Evolutionary conservation across 2,329 filamentous ascomycete species (phyloP), one percentile per base, ranked within the genome.

Genomic region (Stachybotrys echinatus): DNA sequence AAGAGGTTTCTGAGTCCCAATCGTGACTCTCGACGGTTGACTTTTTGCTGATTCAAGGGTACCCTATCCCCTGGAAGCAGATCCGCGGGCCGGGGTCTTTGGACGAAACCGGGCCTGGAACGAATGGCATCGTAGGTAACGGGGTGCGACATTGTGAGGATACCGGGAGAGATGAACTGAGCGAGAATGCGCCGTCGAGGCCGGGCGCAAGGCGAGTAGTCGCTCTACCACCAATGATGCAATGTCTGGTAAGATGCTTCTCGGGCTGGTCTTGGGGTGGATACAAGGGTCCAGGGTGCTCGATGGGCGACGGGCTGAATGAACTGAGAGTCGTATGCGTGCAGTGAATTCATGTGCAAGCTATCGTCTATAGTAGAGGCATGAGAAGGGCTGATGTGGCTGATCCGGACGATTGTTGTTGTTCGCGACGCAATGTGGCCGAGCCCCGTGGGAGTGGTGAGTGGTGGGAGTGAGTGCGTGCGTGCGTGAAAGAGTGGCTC

Each of bases 1-100:
- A 83, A 82, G 8, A 83, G 68, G 53, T 65, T 74, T 48, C 75
- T 69, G 45, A 82, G 60, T 4, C 74, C 77, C 47, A 81, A 58
- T 51, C 70, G 75, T 17, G 79, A 81, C 52, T 80, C 78, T 53
- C 78, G 68, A 59, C 68, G 74, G 49, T 60, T 62, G 21, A 72
- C 56, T 55, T 71, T 77, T 44, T 71, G 69, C 6, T 64, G 55
- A 37, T 74, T 73, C 50, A 78, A 54, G 12, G 75, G 71, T 5
- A 74, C 57, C 23, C 71, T 68, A 44, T 66, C 66, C 50, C 70
- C 68, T 46, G 60, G 58, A 17, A 54, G 27, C 27, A 34, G 27
- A 8, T 34, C 27, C 27, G 27, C 14, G 23, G 42, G 52, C 49
- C 57, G 61, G 60, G 46, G 44, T 57, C 49, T 60, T 57, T 52